Conservation (phyloP, 306 rosid genomes). For the Trichosanthes cucumerina region DNA sequence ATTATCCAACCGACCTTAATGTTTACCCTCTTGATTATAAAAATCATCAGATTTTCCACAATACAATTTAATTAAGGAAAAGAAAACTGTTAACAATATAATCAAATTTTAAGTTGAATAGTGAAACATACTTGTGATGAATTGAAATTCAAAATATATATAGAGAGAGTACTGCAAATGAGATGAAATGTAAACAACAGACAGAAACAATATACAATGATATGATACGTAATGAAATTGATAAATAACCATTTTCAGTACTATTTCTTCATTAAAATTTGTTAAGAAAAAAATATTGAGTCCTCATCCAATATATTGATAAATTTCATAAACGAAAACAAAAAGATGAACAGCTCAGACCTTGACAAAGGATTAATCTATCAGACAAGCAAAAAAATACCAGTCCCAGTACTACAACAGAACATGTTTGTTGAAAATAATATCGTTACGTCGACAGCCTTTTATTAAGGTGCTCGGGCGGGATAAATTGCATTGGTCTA, state of each 20-base stretch:
- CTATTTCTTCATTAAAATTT: not conserved
- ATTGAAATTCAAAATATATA: too few species aligned
- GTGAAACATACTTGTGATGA: too few species aligned
- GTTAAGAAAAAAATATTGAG: not conserved
- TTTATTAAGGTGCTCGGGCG: not conserved
- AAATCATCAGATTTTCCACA: too few species aligned
- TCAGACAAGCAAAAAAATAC: not conserved
- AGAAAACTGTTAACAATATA: too few species aligned
- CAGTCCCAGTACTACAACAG: not conserved
- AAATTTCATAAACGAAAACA: not conserved
- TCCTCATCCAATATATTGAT: not conserved
- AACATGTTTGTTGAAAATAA: not conserved
- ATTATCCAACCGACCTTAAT: too few species aligned
- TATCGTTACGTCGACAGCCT: not conserved
- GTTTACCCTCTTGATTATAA: too few species aligned
- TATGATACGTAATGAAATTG: not conserved
- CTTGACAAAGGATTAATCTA: not conserved
- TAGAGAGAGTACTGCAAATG: too few species aligned
- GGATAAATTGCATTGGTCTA: slow-evolving; percentile 13
- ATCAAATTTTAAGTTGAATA: too few species aligned
- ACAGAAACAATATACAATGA: not conserved
- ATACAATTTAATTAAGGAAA: too few species aligned
- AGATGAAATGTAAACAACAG: too few species aligned
- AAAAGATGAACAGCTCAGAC: not conserved
- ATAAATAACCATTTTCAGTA: not conserved